Evolutionary conservation across 306 rosid species (phyloP).

Genomic region (Dalbergia oliveri): DNA sequence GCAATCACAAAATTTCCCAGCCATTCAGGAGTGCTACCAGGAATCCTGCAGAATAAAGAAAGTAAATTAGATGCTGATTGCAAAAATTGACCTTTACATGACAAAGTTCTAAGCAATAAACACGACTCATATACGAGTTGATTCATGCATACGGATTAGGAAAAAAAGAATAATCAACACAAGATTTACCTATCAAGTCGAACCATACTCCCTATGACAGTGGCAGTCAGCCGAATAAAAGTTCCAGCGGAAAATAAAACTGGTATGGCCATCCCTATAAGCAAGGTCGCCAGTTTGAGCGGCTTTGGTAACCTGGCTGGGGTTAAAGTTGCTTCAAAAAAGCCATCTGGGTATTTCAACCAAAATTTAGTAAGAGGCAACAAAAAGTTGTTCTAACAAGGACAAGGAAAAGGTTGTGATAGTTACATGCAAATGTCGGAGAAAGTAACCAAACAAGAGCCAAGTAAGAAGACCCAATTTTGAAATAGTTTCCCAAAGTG

Average conservation of each 20-base stretch:
- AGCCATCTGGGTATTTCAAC: conserved; percentile 73
- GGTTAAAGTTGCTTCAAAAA: conserved; percentile 91
- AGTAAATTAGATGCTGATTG: conserved; percentile 34
- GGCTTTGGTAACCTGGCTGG: conserved; percentile 87
- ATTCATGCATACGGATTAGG: conserved; percentile 8
- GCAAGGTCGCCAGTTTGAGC: conserved; percentile 82
- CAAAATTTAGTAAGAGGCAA: conserved; percentile 42
- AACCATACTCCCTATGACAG: conserved; percentile 70
- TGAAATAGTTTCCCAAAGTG: conserved; percentile 78
- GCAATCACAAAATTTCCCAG: conserved; percentile 75
- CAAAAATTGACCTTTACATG: conserved; percentile 20
- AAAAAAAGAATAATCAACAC: not conserved
- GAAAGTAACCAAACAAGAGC: conserved; percentile 96
- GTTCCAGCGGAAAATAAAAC: conserved; percentile 79
- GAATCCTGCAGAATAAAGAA: conserved; percentile 71
- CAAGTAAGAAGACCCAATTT: conserved; percentile 86
- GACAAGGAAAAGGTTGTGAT: conserved; percentile 43
- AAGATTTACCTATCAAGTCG: conserved; percentile 86
- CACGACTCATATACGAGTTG: not conserved
- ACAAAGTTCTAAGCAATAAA: conserved; percentile 22
- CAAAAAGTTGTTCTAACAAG: conserved; percentile 44
- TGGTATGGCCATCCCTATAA: conserved; percentile 80
- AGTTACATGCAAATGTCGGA: conserved; percentile 91
- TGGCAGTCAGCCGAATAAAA: conserved; percentile 71
- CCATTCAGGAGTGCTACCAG: conserved; percentile 94